phyloP scores from a whole-genome alignment of 805 yeast genomes.

The Starmerella ratchasimensis region DNA sequence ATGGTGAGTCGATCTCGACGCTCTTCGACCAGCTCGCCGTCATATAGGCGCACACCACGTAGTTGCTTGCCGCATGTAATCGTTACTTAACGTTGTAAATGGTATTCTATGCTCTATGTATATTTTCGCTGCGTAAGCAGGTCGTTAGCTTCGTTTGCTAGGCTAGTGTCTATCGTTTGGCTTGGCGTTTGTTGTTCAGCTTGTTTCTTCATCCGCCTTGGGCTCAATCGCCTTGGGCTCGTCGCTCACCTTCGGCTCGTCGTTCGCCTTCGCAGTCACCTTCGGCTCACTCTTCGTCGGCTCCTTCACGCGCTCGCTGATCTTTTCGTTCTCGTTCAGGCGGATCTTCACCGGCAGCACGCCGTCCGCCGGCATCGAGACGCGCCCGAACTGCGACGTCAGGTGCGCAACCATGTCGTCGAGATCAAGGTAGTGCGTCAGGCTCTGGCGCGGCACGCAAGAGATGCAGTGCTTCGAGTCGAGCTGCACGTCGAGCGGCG shows the following conservation, averaged over 20 bases:
- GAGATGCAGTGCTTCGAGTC: constrained; percentile 95
- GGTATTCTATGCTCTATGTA: too few relatives aligned
- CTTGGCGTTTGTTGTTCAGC: too few relatives aligned
- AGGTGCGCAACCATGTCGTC: constrained; percentile 74
- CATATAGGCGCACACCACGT: constrained; percentile 12
- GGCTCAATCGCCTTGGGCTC: too few relatives aligned
- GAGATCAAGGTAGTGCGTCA: constrained; percentile 87
- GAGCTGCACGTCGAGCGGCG: constrained; percentile 90
- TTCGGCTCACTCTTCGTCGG: not conserved
- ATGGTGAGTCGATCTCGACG: constrained; percentile 92
- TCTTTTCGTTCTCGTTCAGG: constrained; percentile 7
- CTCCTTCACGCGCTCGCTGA: not conserved
- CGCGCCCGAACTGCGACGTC: constrained; percentile 70
- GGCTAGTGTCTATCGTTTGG: too few relatives aligned
- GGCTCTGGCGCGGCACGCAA: constrained; percentile 78
- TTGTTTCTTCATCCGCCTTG: too few relatives aligned
- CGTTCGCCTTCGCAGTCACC: too few relatives aligned
- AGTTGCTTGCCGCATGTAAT: not conserved
- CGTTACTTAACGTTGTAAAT: too few relatives aligned
- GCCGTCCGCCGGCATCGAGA: constrained; percentile 67
- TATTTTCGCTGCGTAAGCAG: not conserved
- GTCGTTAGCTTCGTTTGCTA: too few relatives aligned
- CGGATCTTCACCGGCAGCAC: constrained; percentile 26
- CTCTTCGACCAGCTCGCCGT: constrained; percentile 71
- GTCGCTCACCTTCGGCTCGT: too few relatives aligned